Percentiles rank a stretch among this genome's conserved stretches.
Evolutionary conservation across 257 asterid species (phyloP).

Genomic region (Knoxia roxburghii): DNA sequence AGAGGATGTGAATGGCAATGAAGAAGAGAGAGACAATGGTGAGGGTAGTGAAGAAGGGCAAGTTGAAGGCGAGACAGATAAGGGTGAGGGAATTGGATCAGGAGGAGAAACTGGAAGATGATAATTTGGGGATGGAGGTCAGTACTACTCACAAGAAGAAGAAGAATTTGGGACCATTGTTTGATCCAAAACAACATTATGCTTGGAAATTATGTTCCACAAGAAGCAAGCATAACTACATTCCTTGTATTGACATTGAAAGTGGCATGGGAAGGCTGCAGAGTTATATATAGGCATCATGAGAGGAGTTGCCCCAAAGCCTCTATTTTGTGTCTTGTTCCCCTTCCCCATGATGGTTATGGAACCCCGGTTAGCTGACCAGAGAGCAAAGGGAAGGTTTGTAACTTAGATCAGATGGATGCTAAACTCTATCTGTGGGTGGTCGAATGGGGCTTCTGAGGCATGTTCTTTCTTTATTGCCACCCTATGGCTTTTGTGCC

Average conservation of each 20-base stretch:
- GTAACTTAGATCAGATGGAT: too few relatives aligned
- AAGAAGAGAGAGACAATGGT: slow-evolving; percentile 21
- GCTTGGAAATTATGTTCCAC: slow-evolving; percentile 74
- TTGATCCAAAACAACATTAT: slow-evolving; percentile 60
- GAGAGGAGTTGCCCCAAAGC: slow-evolving; percentile 85
- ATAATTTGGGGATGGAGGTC: slow-evolving; percentile 17
- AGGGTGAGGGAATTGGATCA: slow-evolving; percentile 35
- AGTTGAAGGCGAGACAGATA: slow-evolving; percentile 20
- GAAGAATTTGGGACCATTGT: slow-evolving; percentile 62
- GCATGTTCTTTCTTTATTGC: too few relatives aligned
- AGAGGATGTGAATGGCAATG: slow-evolving; percentile 16
- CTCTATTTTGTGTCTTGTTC: slow-evolving; percentile 76
- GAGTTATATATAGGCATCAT: slow-evolving; percentile 70
- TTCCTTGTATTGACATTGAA: slow-evolving; percentile 92
- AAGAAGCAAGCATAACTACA: slow-evolving; percentile 84
- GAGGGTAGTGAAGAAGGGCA: slow-evolving; percentile 32
- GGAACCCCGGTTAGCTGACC: slow-evolving; percentile 72
- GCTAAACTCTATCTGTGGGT: too few relatives aligned
- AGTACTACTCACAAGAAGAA: slow-evolving; percentile 25
- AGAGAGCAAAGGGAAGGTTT: slow-evolving; percentile 77
- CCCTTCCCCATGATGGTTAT: slow-evolving; percentile 83
- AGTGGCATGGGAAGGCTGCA: slow-evolving; percentile 39
- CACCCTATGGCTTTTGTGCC: too few relatives aligned
- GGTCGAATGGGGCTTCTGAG: too few relatives aligned
- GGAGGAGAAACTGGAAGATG: slow-evolving; percentile 47